Percentiles rank a stretch among this genome's conserved stretches.
Evolutionary conservation across 305 asterid species (phyloP).

Genomic region (Lippia alba): DNA sequence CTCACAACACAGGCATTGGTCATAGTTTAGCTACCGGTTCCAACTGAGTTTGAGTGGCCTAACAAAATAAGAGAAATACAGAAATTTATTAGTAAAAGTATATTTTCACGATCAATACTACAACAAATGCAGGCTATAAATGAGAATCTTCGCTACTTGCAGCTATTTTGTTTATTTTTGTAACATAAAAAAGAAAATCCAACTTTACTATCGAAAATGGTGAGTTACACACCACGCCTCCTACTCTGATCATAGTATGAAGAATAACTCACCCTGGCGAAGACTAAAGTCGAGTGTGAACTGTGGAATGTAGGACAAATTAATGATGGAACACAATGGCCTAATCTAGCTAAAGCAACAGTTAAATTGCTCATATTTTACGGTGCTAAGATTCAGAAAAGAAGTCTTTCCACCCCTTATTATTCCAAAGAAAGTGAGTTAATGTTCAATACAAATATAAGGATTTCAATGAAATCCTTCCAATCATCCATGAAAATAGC

Average conservation of each 20-base stretch:
- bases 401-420: background rate
- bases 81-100: no score
- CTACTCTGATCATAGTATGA: background rate
- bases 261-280: background rate
- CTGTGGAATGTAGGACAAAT: no score
- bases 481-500: no score
- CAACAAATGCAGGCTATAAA: background rate
- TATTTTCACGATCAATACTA: background rate
- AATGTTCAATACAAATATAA: no score
- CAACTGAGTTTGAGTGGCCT: constrained; percentile 27
- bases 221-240: background rate
- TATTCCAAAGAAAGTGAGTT: constrained; percentile 4
- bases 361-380: background rate
- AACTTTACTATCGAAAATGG: background rate
- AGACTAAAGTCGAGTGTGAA: background rate
- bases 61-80: constrained; percentile 1
- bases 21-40: constrained; percentile 46
- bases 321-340: no score
- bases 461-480: no score
- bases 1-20: constrained; percentile 64
- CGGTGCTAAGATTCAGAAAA: background rate
- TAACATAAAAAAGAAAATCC: background rate
- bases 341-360: background rate
- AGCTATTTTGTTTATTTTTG: background rate
- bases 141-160: background rate